Evolutionary conservation across 371 early-diverging fungal species (phyloP).

Genomic region (Blakeslea trispora): DNA sequence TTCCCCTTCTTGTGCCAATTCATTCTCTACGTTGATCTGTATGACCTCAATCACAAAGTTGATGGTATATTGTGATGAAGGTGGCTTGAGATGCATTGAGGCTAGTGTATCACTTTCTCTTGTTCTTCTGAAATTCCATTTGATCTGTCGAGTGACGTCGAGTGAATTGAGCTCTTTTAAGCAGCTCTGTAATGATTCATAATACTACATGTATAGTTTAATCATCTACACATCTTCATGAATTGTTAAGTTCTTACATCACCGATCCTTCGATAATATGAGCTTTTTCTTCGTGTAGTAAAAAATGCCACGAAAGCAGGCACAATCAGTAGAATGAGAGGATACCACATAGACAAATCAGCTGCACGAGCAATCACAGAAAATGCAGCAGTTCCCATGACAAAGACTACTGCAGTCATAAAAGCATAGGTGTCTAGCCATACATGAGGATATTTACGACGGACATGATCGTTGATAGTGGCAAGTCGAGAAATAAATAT

Average conservation of each 20-base stretch:
- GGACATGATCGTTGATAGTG: constrained; percentile 26
- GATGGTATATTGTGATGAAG: constrained; percentile 24
- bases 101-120: constrained; percentile 34
- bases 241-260: too few relatives aligned
- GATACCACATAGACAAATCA: constrained; percentile 38
- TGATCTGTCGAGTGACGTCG: constrained; percentile 34
- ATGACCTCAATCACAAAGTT: constrained; percentile 32
- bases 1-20: constrained; percentile 27
- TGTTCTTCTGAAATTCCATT: constrained; percentile 37
- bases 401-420: constrained; percentile 28
- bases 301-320: constrained; percentile 37
- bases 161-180: constrained; percentile 37
- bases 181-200: constrained; percentile 29
- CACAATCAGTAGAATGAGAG: constrained; percentile 30
- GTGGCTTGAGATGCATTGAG: constrained; percentile 19
- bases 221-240: too few relatives aligned
- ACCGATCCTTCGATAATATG: constrained; percentile 24
- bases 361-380: constrained; percentile 35
- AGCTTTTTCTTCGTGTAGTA: constrained; percentile 37
- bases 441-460: constrained; percentile 33
- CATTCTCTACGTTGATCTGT: constrained; percentile 36
- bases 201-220: constrained; percentile 30
- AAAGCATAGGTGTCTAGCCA: constrained; percentile 42
- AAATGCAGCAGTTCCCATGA: constrained; percentile 39
- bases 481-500: constrained; percentile 26